These are phyloP conservation scores for Podospora sp. DNA, from an alignment of 495 filamentous ascomycete species.

Conservation along the genomic window DNA sequence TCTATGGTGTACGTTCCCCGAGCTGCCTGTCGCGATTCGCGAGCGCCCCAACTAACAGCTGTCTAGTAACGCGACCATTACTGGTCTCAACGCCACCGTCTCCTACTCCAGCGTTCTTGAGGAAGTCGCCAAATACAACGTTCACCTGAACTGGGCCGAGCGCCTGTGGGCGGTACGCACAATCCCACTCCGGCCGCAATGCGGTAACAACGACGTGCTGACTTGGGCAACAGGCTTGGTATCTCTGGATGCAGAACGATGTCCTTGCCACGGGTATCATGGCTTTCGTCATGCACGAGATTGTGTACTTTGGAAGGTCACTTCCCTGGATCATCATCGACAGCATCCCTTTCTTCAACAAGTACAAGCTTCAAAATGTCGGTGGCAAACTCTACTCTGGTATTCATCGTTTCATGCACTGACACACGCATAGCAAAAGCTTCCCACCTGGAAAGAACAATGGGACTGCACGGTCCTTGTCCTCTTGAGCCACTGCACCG, in stretches of 20 bases:
- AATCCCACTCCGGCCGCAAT: neutral
- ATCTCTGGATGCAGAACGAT: constrained; percentile 98
- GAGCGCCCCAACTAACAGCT: constrained; percentile 26
- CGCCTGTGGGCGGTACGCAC: constrained; percentile 80
- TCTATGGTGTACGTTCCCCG: constrained; percentile 39
- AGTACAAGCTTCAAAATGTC: constrained; percentile 92
- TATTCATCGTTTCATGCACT: constrained; percentile 7
- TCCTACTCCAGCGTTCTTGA: constrained; percentile 83
- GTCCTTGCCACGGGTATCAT: constrained; percentile 93
- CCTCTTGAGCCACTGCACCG: constrained; percentile 90
- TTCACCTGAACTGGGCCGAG: constrained; percentile 83
- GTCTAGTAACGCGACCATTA: constrained; percentile 49
- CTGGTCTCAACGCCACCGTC: constrained; percentile 52
- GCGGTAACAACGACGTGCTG: constrained; percentile 1
- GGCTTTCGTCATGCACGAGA: constrained; percentile 94
- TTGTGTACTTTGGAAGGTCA: constrained; percentile 90
- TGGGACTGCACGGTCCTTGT: constrained; percentile 92
- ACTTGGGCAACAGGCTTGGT: constrained; percentile 62
- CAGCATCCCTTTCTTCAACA: constrained; percentile 79
- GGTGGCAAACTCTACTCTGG: constrained; percentile 32
- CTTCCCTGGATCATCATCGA: constrained; percentile 95
- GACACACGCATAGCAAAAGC: constrained; percentile 66
- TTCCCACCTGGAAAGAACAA: constrained; percentile 86
- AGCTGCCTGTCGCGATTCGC: neutral
- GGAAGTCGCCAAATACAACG: constrained; percentile 83